A percentile compares a stretch with the other conserved stretches of the same genome.
phyloP scores from a whole-genome alignment of 331 rosid genomes.

The Cydonia oblonga region DNA sequence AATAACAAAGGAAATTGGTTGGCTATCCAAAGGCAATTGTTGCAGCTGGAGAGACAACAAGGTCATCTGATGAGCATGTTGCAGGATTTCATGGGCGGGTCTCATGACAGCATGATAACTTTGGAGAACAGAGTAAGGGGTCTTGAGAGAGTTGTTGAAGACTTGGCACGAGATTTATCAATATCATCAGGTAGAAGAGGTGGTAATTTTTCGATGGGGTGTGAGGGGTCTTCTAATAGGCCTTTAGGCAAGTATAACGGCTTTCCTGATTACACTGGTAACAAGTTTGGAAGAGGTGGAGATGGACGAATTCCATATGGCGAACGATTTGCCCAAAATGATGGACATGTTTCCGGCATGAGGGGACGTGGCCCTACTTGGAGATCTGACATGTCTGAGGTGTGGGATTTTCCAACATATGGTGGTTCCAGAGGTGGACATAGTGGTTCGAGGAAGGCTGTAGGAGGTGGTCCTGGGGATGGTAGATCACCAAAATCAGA shows the following conservation, averaged over 20 bases:
- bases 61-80: constrained; percentile 91
- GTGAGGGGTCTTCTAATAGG: constrained; percentile 65
- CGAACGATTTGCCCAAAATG: constrained; percentile 71
- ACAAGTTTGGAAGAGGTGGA: constrained; percentile 71
- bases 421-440: constrained; percentile 69
- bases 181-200: constrained; percentile 76
- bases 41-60: constrained; percentile 93
- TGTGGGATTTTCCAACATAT: constrained; percentile 66
- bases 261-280: constrained; percentile 50
- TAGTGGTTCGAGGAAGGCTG: constrained; percentile 58
- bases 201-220: constrained; percentile 53
- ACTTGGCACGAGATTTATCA: constrained; percentile 89
- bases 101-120: constrained; percentile 91
- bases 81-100: constrained; percentile 99
- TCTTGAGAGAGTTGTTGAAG: constrained; percentile 95
- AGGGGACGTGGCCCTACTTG: constrained; percentile 79
- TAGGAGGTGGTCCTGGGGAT: constrained; percentile 55
- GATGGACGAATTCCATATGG: constrained; percentile 60
- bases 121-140: constrained; percentile 94
- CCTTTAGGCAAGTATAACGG: constrained; percentile 71
- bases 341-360: constrained; percentile 54
- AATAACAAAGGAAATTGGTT: constrained; percentile 89
- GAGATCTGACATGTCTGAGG: constrained; percentile 72
- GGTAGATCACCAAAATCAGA: constrained; percentile 76
- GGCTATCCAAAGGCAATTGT: constrained; percentile 86